Evolutionary conservation across 768 basidiomycete species (phyloP).

Genomic region (Leccinellum albellum): DNA sequence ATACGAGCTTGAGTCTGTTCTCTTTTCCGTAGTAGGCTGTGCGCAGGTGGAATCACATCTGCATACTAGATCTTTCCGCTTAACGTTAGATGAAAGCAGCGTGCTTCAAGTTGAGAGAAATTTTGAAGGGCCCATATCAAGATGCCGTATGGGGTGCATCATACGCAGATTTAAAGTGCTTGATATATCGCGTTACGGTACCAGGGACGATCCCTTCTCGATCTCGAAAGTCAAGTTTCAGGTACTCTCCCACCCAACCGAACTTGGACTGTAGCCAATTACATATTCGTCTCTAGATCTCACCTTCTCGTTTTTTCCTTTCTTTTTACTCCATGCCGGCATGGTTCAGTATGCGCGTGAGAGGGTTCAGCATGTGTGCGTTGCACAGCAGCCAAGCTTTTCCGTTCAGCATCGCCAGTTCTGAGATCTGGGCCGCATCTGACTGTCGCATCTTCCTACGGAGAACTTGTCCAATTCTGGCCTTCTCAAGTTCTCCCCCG

Average conservation of each 20-base stretch:
- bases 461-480: constrained; percentile 22
- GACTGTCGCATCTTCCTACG: constrained; percentile 18
- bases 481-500: constrained; percentile 26
- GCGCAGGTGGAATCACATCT: constrained; percentile 29
- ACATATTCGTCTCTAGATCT: constrained; percentile 19
- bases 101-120: constrained; percentile 24
- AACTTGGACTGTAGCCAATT: constrained; percentile 28
- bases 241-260: constrained; percentile 31
- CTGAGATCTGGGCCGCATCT: constrained; percentile 23
- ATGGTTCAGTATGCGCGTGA: constrained; percentile 19
- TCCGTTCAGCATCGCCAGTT: constrained; percentile 10
- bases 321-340: constrained; percentile 21
- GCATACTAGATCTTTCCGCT: constrained; percentile 34
- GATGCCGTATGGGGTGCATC: constrained; percentile 34
- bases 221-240: constrained; percentile 35
- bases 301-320: constrained; percentile 8
- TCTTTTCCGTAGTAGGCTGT: constrained; percentile 22
- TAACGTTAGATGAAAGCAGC: constrained; percentile 35
- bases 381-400: constrained; percentile 13
- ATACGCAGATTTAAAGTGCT: constrained; percentile 32
- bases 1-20: constrained; percentile 4
- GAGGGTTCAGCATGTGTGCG: constrained; percentile 6
- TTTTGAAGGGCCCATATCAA: constrained; percentile 28
- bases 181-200: constrained; percentile 35
- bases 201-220: constrained; percentile 37